phyloP scores from a whole-genome alignment of 192 early-diverging fungal genomes.

The Umbelopsis ramanniana region DNA sequence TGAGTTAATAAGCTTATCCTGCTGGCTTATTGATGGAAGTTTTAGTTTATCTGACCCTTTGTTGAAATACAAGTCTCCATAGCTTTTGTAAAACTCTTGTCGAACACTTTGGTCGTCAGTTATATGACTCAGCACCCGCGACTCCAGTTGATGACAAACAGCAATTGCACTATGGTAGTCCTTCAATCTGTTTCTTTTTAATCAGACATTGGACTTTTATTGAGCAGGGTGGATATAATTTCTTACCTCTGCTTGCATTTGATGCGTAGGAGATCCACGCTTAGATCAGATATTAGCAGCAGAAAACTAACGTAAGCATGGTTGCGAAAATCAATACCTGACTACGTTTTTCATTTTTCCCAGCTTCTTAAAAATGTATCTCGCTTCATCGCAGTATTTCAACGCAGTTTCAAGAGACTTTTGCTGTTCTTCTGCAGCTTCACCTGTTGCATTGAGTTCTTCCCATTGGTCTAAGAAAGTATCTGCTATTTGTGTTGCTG shows the following conservation, averaged over 20 bases:
- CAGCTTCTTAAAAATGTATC: not conserved
- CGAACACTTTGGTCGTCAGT: not conserved
- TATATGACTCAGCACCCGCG: not conserved
- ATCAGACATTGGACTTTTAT: too few relatives aligned
- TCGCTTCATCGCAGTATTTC: conserved; percentile 20
- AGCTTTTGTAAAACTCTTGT: conserved; percentile 24
- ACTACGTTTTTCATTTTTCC: not conserved
- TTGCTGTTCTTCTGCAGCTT: not conserved
- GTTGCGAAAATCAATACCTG: not conserved
- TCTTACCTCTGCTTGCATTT: conserved; percentile 1
- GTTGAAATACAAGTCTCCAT: conserved; percentile 28
- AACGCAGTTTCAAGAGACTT: conserved; percentile 5
- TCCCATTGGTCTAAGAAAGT: conserved; percentile 17
- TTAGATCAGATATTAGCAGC: not conserved
- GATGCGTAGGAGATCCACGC: not conserved
- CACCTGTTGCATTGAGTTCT: not conserved
- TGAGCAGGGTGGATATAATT: too few relatives aligned
- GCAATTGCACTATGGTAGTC: conserved; percentile 17
- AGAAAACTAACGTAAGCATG: not conserved
- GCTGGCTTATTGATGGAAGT: not conserved
- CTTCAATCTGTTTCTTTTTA: conserved; percentile 5
- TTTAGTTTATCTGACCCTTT: not conserved
- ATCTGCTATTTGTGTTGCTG: conserved; percentile 24
- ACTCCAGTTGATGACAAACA: not conserved
- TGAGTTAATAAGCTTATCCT: not conserved